These are phyloP conservation scores for Cenchrus purpureus DNA, from an alignment of 176 grass and related monocot genomes.

Conservation along the genomic window DNA sequence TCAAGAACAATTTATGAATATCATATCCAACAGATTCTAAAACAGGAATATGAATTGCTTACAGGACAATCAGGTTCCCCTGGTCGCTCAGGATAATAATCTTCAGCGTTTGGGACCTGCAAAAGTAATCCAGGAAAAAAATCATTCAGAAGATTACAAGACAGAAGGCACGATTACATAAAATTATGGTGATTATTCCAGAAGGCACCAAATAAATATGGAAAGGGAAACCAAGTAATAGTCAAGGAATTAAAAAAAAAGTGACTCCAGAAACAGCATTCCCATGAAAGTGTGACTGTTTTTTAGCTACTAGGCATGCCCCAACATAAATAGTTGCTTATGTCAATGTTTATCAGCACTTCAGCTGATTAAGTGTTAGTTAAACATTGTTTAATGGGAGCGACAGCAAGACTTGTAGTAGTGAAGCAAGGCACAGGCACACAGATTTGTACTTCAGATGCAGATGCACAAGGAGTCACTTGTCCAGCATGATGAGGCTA, in stretches of 20 bases:
- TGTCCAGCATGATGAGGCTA: constrained; percentile 14
- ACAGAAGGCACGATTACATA: constrained; percentile 17
- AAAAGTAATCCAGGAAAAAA: constrained; percentile 43
- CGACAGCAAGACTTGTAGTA: background rate
- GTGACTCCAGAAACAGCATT: background rate
- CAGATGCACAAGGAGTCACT: constrained; percentile 11
- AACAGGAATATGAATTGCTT: constrained; percentile 51
- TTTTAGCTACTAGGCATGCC: background rate
- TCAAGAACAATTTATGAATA: constrained; percentile 38
- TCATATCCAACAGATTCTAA: constrained; percentile 25
- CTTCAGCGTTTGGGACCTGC: constrained; percentile 57
- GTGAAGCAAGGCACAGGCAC: background rate
- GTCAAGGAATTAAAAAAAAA: background rate
- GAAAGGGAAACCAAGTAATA: constrained; percentile 29
- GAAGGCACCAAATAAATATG: background rate
- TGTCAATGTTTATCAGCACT: constrained; percentile 11
- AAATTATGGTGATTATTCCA: background rate
- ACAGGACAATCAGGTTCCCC: constrained; percentile 86
- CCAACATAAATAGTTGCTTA: background rate
- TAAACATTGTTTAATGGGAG: constrained; percentile 1
- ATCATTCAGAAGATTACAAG: constrained; percentile 29
- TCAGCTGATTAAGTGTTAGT: background rate
- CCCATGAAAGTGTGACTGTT: constrained; percentile 16
- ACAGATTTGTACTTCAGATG: background rate
- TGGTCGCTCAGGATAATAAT: constrained; percentile 74